phyloP scores from a whole-genome alignment of 106 monocot species.

The Phalaenopsis aphrodite region DNA sequence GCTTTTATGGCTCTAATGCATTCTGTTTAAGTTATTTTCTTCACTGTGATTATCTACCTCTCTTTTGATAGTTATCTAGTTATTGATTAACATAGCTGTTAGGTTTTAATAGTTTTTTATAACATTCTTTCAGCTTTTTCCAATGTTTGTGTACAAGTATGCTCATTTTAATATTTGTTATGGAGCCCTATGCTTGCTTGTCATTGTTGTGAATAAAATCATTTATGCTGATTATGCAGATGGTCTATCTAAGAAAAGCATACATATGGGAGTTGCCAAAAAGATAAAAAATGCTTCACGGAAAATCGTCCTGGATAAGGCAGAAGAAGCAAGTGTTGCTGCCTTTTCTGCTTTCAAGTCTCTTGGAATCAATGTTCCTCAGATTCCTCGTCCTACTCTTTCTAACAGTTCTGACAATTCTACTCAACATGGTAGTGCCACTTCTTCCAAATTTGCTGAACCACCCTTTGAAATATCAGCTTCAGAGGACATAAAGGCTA shows the following conservation, averaged over 20 bases:
- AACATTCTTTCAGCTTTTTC: neutral
- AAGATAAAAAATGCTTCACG: constrained; percentile 97
- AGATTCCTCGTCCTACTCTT: constrained; percentile 40
- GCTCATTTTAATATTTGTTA: neutral
- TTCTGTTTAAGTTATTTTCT: constrained; percentile 6
- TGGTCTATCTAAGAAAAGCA: constrained; percentile 34
- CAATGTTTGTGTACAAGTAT: neutral
- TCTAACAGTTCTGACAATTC: constrained; percentile 15
- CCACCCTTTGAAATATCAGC: constrained; percentile 6
- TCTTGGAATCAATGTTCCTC: constrained; percentile 78
- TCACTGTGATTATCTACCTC: too few species aligned
- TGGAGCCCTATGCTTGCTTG: neutral
- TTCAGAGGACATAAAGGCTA: constrained; percentile 11
- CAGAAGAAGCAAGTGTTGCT: constrained; percentile 87
- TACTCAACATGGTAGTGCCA: constrained; percentile 1
- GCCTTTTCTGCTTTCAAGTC: constrained; percentile 84
- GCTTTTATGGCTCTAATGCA: neutral
- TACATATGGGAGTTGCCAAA: constrained; percentile 84
- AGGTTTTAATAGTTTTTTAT: neutral
- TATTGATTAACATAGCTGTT: neutral
- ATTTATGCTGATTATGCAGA: constrained; percentile 28
- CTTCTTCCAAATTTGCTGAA: constrained; percentile 14
- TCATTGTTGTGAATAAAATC: neutral
- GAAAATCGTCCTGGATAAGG: constrained; percentile 87
- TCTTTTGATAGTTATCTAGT: too few species aligned